A percentile compares a stretch with the other conserved stretches of the same genome.
phyloP scores from a whole-genome alignment of 495 filamentous ascomycete genomes.

The Amniculicola lignicola region DNA sequence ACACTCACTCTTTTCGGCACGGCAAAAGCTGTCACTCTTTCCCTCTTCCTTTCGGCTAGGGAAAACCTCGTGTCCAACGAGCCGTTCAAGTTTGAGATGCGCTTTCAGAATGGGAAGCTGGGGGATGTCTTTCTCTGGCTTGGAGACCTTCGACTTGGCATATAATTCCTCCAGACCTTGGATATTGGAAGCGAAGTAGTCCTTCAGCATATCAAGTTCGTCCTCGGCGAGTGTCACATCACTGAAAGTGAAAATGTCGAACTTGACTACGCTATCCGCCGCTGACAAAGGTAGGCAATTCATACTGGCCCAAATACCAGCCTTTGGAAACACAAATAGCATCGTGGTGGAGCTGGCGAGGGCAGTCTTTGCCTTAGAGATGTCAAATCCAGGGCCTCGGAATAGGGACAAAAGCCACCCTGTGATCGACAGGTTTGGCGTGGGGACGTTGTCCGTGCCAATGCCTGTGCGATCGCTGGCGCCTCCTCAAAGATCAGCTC shows the following conservation, averaged over 20 bases:
- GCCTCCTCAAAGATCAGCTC: not conserved
- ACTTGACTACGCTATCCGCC: constrained; percentile 1
- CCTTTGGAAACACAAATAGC: constrained; percentile 6
- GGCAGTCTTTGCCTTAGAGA: not conserved
- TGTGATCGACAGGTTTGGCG: not conserved
- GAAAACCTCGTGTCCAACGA: constrained; percentile 18
- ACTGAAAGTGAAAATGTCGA: constrained; percentile 10
- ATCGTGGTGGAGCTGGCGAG: constrained; percentile 9
- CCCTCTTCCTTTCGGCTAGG: constrained; percentile 15
- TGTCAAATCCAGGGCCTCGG: not conserved
- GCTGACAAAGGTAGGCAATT: constrained; percentile 20
- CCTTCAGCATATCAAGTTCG: constrained; percentile 5
- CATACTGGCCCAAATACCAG: constrained; percentile 10
- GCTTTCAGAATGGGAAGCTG: constrained; percentile 16
- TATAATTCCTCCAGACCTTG: constrained; percentile 21
- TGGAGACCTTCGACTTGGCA: not conserved
- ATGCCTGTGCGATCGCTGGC: constrained; percentile 15
- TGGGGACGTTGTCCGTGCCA: not conserved
- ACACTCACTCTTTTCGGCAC: constrained; percentile 22
- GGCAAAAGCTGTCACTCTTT: constrained; percentile 20
- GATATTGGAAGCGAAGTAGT: not conserved
- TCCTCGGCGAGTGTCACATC: not conserved
- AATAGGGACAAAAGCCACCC: constrained; percentile 5
- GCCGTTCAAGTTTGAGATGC: constrained; percentile 25
- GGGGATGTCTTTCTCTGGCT: not conserved